phyloP scores from a whole-genome alignment of 495 filamentous ascomycete genomes.

The Aspergillus bertholletiae region DNA sequence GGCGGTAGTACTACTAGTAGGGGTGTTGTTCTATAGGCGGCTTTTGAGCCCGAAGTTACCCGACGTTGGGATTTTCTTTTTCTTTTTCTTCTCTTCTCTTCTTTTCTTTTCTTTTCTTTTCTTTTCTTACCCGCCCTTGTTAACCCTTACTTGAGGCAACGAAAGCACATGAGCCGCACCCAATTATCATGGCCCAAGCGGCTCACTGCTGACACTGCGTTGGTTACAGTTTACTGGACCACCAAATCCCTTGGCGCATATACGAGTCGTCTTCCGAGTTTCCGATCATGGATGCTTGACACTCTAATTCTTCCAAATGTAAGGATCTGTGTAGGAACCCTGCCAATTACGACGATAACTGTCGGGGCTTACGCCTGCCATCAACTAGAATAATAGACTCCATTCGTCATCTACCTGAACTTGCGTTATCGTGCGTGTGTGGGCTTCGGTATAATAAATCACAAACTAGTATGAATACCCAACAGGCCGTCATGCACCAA shows the following conservation, averaged over 20 bases:
- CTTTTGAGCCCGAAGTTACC: no score
- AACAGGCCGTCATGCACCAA: neutral
- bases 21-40: no score
- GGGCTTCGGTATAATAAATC: neutral
- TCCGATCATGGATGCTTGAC: neutral
- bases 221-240: slow-evolving; percentile 14
- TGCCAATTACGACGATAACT: slow-evolving; percentile 3
- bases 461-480: neutral
- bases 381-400: neutral
- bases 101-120: no score
- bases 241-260: slow-evolving; percentile 17
- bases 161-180: slow-evolving; percentile 19
- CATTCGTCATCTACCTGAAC: neutral
- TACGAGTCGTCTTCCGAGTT: slow-evolving; percentile 7
- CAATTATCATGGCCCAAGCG: slow-evolving; percentile 15
- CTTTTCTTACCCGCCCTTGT: no score
- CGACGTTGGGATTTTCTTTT: no score
- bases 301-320: neutral
- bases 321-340: neutral
- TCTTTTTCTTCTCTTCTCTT: no score
- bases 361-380: slow-evolving; percentile 9
- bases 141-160: neutral
- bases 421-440: neutral
- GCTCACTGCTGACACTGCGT: slow-evolving; percentile 15
- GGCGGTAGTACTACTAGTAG: no score